Conservation (phyloP, 148 eudicot species). For the Rhododendron ferrugineum region DNA sequence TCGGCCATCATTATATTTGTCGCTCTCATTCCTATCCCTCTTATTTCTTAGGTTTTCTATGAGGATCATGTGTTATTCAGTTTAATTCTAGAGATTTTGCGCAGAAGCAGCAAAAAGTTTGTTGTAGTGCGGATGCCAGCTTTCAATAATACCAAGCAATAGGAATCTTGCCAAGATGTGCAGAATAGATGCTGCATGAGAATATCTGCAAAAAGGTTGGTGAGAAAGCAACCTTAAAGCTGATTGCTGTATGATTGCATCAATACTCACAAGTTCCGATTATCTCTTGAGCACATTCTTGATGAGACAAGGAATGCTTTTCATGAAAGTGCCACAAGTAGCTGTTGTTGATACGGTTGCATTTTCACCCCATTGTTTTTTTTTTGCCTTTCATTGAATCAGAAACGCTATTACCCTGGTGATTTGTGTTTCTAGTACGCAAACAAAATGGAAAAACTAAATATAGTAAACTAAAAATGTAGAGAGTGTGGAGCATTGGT, state of each 20-base stretch:
- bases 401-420: not conserved
- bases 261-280: conserved; percentile 25
- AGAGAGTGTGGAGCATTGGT: not conserved
- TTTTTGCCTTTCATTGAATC: not conserved
- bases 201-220: conserved; percentile 36
- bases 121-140: conserved; percentile 24
- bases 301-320: conserved; percentile 18
- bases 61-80: conserved; percentile 16
- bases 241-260: conserved; percentile 36
- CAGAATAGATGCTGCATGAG: conserved; percentile 43
- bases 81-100: conserved; percentile 25
- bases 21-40: not conserved
- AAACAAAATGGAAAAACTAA: not conserved
- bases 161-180: conserved; percentile 40
- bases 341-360: conserved; percentile 5
- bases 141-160: conserved; percentile 23
- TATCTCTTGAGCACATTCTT: conserved; percentile 29
- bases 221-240: conserved; percentile 33
- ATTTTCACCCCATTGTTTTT: not conserved
- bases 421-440: not conserved
- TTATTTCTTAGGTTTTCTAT: not conserved
- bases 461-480: not conserved
- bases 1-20: not conserved
- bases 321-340: conserved; percentile 12
- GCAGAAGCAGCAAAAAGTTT: conserved; percentile 24